Percentiles rank a stretch among this genome's conserved stretches.
Conservation (phyloP, 2,329 filamentous ascomycete genomes). For the Mycosphaerelloides madeirae region DNA sequence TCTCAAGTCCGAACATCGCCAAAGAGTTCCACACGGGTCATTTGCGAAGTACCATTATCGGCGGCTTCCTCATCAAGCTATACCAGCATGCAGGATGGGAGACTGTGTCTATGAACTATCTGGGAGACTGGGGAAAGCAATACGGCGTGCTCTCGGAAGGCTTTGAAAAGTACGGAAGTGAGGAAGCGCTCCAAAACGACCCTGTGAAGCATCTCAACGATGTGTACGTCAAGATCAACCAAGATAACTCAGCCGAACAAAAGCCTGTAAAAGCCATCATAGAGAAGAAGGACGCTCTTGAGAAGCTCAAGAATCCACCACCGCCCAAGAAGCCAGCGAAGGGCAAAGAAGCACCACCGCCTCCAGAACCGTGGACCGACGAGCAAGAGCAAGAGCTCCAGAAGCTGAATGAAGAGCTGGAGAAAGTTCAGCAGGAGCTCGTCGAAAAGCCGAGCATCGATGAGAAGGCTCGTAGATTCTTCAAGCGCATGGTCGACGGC, state of each 20-base stretch:
- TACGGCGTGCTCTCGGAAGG: constrained; percentile 68
- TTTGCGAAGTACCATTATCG: constrained; percentile 71
- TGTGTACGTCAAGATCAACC: constrained; percentile 72
- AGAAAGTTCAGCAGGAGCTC: constrained; percentile 45
- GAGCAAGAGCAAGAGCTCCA: constrained; percentile 48
- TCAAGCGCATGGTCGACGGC: constrained; percentile 64
- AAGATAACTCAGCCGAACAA: constrained; percentile 59
- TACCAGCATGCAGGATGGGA: constrained; percentile 67
- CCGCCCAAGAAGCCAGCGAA: constrained; percentile 38
- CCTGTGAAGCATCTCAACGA: constrained; percentile 79
- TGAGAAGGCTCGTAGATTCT: constrained; percentile 68
- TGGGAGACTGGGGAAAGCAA: constrained; percentile 76
- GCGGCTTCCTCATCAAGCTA: constrained; percentile 65
- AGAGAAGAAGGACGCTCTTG: constrained; percentile 40
- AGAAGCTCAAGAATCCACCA: constrained; percentile 36
- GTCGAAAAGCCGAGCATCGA: constrained; percentile 57
- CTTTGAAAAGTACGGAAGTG: constrained; percentile 69
- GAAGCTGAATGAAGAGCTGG: constrained; percentile 43
- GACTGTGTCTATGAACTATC: constrained; percentile 67
- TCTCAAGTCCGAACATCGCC: constrained; percentile 80
- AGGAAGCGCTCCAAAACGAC: constrained; percentile 64
- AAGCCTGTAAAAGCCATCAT: constrained; percentile 54
- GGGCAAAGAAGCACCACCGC: constrained; percentile 42
- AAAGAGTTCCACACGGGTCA: constrained; percentile 76
- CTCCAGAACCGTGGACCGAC: constrained; percentile 33